Evolutionary conservation across 2,329 filamentous ascomycete species (phyloP), one percentile per base, ranked within the genome.

Genomic region (Elsinoe necatrix): DNA sequence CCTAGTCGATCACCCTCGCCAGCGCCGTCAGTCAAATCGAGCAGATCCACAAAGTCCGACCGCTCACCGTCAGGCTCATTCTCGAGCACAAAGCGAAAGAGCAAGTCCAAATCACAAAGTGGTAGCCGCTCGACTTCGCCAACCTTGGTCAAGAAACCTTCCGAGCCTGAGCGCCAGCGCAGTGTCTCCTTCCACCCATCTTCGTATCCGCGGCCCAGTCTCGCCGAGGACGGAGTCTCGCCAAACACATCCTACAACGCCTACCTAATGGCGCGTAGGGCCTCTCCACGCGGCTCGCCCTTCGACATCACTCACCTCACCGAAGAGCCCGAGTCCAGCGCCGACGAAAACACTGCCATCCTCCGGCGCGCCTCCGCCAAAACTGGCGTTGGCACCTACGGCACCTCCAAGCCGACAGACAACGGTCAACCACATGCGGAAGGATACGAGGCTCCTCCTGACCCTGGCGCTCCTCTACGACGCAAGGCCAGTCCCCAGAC

Each of bases 331-430:
- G 68, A 69, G 54, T 70, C 68, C 55, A 70, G 68, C 54, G 69
- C 68, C 35, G 70, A 73, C 56, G 73, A 75, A 59, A 71, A 64
- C 54, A 76, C 74, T 18, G 68, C 67, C 31, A 74, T 76, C 18
- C 59, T 74, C 16, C 59, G 64, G 27, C 60, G 64, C 42, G 34
- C 52, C 4, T 34, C 39, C 25, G 41, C 23, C 16, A 39, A 41
- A 25, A 21, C 31, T 11, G 41, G 34, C 21, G 12, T 16, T 1
- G 29, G 27, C 56, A 37, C 37, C 16, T 43, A 45, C 41, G 20
- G 47, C 12, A 29, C 21, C 47, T 43, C 48, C 11, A 31, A 18
- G 14, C 39, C 43, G 1, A 29, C 21, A 16, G 42, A 52, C 14
- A 29, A 29, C 37, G 29, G 12, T 23, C 18, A 37, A 29, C 31